phyloP scores from a whole-genome alignment of 1,284 basidiomycete genomes.

The Trametes versicolor region DNA sequence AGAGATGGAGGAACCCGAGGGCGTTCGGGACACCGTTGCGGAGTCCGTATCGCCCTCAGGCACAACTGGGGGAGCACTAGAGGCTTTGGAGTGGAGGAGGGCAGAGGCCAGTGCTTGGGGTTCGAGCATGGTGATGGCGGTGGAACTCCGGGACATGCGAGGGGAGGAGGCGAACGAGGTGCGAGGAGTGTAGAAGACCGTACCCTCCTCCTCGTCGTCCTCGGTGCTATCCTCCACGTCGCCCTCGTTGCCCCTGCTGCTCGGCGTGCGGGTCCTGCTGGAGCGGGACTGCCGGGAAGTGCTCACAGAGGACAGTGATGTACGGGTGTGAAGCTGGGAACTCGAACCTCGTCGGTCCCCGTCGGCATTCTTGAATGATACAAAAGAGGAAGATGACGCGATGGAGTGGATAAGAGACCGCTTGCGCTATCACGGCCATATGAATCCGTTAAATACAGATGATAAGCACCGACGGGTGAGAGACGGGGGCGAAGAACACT shows the following conservation, averaged over 20 bases:
- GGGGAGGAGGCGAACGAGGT: constrained; percentile 58
- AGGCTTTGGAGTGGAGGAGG: constrained; percentile 34
- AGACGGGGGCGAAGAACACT: constrained; percentile 11
- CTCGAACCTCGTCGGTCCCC: constrained; percentile 17
- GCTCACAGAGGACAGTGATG: constrained; percentile 28
- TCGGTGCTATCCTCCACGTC: constrained; percentile 44
- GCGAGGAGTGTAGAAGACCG: constrained; percentile 59
- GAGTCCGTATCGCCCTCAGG: constrained; percentile 29
- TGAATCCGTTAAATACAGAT: neutral
- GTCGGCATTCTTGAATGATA: constrained; percentile 32
- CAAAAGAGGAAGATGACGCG: constrained; percentile 40
- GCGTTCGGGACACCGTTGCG: constrained; percentile 36
- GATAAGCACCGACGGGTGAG: constrained; percentile 25
- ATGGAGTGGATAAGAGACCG: constrained; percentile 41
- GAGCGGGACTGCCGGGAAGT: constrained; percentile 30
- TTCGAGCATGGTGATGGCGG: constrained; percentile 45
- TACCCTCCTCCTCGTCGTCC: constrained; percentile 49
- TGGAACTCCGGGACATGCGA: constrained; percentile 45
- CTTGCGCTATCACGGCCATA: constrained; percentile 28
- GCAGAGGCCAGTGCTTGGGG: constrained; percentile 42
- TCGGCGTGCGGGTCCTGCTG: constrained; percentile 27
- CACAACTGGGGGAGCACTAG: constrained; percentile 18
- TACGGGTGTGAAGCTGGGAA: constrained; percentile 20
- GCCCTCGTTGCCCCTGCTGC: constrained; percentile 40
- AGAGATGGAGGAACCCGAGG: constrained; percentile 45